phyloP scores from a whole-genome alignment of 116 monocot species.

The Thalassia testudinum region DNA sequence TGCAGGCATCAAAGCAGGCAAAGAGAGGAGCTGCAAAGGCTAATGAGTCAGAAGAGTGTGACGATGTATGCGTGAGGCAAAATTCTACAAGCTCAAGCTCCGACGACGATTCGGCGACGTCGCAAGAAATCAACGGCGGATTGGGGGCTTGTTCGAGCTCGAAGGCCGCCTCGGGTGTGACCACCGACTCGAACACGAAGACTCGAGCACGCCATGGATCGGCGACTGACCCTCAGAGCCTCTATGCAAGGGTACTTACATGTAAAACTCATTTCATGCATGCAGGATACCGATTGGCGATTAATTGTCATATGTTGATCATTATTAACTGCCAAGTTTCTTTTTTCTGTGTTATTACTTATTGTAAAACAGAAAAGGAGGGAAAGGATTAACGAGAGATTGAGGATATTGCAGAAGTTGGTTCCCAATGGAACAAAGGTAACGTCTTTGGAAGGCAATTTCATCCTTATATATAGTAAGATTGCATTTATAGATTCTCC shows the following conservation, averaged over 20 bases:
- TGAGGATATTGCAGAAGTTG: constrained; percentile 54
- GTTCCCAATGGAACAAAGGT: constrained; percentile 90
- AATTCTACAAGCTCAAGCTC: constrained; percentile 35
- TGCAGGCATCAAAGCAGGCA: constrained; percentile 12
- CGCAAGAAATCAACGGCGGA: constrained; percentile 16
- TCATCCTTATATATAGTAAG: too few relatives aligned
- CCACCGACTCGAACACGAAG: constrained; percentile 9
- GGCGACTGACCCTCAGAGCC: constrained; percentile 72
- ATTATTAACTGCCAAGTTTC: too few relatives aligned
- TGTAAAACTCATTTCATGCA: not conserved
- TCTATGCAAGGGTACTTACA: constrained; percentile 70
- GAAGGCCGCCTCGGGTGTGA: constrained; percentile 9
- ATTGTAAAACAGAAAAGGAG: constrained; percentile 50
- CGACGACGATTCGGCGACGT: constrained; percentile 40
- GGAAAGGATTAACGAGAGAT: constrained; percentile 71
- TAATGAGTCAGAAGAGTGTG: constrained; percentile 19
- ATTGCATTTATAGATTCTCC: too few relatives aligned
- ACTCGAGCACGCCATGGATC: constrained; percentile 46
- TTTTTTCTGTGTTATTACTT: not conserved
- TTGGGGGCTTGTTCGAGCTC: constrained; percentile 3
- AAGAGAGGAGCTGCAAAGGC: constrained; percentile 10
- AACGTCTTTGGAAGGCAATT: not conserved
- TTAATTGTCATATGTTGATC: too few relatives aligned
- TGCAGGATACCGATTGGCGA: not conserved
- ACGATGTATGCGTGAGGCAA: constrained; percentile 18